Conservation (phyloP, 129 eudicot species). For the Escallonia herrerae region DNA sequence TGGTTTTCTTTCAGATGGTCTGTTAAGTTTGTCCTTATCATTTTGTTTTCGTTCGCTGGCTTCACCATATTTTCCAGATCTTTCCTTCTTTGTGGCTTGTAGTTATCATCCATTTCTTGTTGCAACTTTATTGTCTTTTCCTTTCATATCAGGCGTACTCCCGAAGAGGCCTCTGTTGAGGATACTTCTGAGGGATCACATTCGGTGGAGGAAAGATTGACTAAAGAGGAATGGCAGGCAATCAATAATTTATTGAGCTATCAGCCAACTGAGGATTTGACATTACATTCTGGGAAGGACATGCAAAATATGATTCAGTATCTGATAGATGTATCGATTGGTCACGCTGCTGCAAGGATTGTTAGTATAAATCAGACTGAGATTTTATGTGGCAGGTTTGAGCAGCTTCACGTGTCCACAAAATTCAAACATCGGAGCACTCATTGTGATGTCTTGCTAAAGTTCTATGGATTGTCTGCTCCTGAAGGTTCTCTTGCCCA, state of each 20-base stretch:
- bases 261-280: conserved; percentile 81
- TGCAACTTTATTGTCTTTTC: conserved; percentile 10
- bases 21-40: conserved; percentile 2
- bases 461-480: conserved; percentile 80
- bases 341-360: conserved; percentile 90
- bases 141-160: conserved; percentile 48
- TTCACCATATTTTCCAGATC: background rate
- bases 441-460: conserved; percentile 72
- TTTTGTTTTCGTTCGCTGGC: background rate
- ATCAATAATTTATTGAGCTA: conserved; percentile 81
- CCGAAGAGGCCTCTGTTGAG: conserved; percentile 34
- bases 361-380: conserved; percentile 52
- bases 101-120: conserved; percentile 8
- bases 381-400: conserved; percentile 92
- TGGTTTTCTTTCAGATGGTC: conserved; percentile 95
- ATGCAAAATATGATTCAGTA: conserved; percentile 64
- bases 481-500: conserved; percentile 97
- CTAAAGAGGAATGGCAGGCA: conserved; percentile 97
- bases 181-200: conserved; percentile 47
- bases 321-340: conserved; percentile 59
- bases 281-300: conserved; percentile 63
- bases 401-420: conserved; percentile 70
- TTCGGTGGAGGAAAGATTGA: conserved; percentile 51
- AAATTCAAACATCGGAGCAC: conserved; percentile 80
- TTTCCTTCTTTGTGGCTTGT: background rate